Percentiles rank a stretch among this genome's conserved stretches.
These are phyloP conservation scores for Cupressus sempervirens DNA, from an alignment of 75 land plant genomes.

Conservation along the genomic window DNA sequence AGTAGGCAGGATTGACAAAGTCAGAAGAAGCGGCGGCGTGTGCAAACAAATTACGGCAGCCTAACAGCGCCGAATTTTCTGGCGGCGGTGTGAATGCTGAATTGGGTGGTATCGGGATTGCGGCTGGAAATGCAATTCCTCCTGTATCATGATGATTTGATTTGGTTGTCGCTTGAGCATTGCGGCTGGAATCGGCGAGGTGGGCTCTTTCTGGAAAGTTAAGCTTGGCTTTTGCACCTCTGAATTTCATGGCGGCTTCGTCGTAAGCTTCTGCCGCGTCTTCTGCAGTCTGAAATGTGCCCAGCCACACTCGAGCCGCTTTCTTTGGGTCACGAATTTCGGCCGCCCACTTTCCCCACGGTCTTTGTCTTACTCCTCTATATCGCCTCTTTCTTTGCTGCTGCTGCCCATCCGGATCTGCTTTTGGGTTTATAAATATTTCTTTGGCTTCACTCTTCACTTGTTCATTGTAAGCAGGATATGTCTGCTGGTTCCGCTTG, in stretches of 20 bases:
- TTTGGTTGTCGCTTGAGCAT: background rate
- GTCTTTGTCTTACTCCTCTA: constrained; percentile 11
- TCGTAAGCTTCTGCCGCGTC: constrained; percentile 3
- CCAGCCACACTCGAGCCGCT: constrained; percentile 9
- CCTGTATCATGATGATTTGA: background rate
- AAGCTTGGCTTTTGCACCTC: background rate
- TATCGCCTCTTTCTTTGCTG: background rate
- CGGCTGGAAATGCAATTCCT: background rate
- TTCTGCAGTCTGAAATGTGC: background rate
- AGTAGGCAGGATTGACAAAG: background rate
- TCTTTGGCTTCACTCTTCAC: background rate
- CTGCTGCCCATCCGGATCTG: background rate
- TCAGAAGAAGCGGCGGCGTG: background rate
- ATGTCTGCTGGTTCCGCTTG: background rate
- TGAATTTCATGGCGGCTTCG: constrained; percentile 1
- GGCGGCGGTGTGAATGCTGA: background rate
- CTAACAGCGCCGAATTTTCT: background rate
- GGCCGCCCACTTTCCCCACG: constrained; percentile 5
- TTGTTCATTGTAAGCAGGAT: background rate
- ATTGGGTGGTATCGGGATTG: background rate
- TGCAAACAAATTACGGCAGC: background rate
- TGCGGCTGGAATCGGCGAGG: background rate
- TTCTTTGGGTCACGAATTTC: constrained; percentile 9
- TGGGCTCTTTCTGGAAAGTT: background rate
- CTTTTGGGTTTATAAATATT: background rate